These are phyloP conservation scores for Citeromyces siamensis DNA, from an alignment of 1,139 yeast species.

Conservation along the genomic window DNA sequence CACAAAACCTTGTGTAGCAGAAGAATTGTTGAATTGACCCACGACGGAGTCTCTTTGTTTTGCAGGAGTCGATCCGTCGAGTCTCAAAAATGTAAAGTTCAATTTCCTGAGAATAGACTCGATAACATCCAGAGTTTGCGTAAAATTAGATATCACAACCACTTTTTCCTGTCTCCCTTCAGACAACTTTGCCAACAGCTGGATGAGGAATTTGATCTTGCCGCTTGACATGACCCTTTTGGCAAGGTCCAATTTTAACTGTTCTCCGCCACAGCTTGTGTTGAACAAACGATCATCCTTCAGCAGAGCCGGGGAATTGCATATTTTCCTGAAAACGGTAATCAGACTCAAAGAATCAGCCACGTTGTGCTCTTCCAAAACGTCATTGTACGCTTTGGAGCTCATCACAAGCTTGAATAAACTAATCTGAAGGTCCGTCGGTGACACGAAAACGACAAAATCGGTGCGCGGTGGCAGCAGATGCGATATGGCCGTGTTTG, in stretches of 20 bases:
- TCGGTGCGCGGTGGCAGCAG: constrained; percentile 75
- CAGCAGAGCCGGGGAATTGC: constrained; percentile 69
- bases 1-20: constrained; percentile 34
- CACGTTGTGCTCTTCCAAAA: constrained; percentile 16
- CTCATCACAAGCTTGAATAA: constrained; percentile 40
- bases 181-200: constrained; percentile 36
- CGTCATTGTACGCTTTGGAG: constrained; percentile 25
- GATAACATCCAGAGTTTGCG: constrained; percentile 74
- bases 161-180: constrained; percentile 46
- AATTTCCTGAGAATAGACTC: constrained; percentile 41
- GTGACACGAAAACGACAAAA: constrained; percentile 65
- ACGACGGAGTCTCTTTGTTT: constrained; percentile 56
- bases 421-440: constrained; percentile 47
- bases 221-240: constrained; percentile 30
- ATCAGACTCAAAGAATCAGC: constrained; percentile 54
- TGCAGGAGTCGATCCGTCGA: constrained; percentile 80
- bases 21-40: constrained; percentile 47
- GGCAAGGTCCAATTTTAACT: constrained; percentile 17
- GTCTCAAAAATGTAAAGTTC: constrained; percentile 40
- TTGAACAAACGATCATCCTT: constrained; percentile 21
- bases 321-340: constrained; percentile 64
- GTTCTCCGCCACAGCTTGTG: constrained; percentile 14
- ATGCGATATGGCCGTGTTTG: constrained; percentile 41
- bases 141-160: constrained; percentile 80
- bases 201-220: constrained; percentile 41